These are phyloP conservation scores for Monilinia fructicola DNA, from an alignment of 2,329 filamentous ascomycete species.

Conservation along the genomic window DNA sequence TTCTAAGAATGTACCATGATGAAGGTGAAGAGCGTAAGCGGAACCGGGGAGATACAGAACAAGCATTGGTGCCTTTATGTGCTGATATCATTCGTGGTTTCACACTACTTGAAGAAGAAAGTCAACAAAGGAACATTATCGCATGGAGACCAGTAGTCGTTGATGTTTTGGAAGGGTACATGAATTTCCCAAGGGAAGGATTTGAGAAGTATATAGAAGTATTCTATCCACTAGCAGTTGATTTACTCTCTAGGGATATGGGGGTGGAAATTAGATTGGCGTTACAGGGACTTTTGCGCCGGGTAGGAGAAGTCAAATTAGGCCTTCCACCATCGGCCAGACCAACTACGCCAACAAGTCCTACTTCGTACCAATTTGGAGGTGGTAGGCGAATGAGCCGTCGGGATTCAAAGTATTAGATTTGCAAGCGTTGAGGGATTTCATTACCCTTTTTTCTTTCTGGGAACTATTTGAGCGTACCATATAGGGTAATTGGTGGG, in stretches of 20 bases:
- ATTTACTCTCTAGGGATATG: conserved; percentile 79
- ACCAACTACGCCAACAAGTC: conserved; percentile 30
- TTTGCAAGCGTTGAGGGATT: not conserved
- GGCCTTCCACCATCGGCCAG: conserved; percentile 42
- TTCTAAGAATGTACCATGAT: conserved; percentile 97
- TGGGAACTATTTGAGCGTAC: conserved; percentile 20
- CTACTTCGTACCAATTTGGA: conserved; percentile 29
- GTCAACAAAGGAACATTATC: conserved; percentile 92
- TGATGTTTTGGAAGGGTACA: conserved; percentile 91
- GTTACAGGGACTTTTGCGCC: conserved; percentile 72
- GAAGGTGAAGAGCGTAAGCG: conserved; percentile 77
- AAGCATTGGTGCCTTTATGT: conserved; percentile 89
- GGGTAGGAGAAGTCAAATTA: conserved; percentile 76
- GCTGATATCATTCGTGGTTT: conserved; percentile 90
- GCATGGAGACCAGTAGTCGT: conserved; percentile 98
- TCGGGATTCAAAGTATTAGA: conserved; percentile 15
- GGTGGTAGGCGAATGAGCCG: conserved; percentile 29
- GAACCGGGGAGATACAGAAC: conserved; percentile 80
- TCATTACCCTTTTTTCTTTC: conserved; percentile 6
- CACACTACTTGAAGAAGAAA: conserved; percentile 86
- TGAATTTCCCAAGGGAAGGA: conserved; percentile 74
- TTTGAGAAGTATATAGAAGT: conserved; percentile 77
- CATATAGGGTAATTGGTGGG: conserved; percentile 18
- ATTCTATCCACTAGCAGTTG: conserved; percentile 85
- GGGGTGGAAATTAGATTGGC: conserved; percentile 74